Conservation (phyloP, 768 basidiomycete genomes). For the Amanita brunnescens region DNA sequence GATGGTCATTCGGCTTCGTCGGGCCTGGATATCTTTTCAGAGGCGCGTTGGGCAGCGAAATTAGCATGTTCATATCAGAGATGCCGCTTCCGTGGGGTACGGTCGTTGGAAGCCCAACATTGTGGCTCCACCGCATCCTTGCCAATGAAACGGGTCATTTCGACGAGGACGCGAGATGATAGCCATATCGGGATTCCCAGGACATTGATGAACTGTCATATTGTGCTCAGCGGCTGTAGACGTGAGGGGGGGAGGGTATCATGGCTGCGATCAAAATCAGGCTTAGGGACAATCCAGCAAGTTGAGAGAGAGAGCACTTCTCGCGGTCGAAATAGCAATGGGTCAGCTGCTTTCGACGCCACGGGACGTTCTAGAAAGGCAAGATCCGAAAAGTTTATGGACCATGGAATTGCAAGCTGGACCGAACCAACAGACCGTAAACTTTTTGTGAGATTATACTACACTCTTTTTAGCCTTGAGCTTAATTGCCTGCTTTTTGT, state of each 20-base stretch:
- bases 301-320: background rate
- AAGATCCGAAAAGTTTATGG: background rate
- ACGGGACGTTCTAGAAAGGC: constrained; percentile 1
- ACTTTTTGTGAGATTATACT: background rate
- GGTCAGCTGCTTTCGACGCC: background rate
- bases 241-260: background rate
- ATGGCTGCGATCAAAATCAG: background rate
- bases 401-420: background rate
- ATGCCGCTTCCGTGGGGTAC: too few species aligned
- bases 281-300: background rate
- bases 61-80: too few species aligned
- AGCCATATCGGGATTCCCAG: background rate
- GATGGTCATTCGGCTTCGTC: background rate
- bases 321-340: background rate
- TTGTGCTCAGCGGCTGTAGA: background rate
- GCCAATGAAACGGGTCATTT: too few species aligned
- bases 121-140: background rate
- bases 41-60: background rate
- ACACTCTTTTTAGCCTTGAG: background rate
- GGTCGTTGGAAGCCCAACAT: too few species aligned
- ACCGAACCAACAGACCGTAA: background rate
- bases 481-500: background rate
- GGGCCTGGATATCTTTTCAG: background rate
- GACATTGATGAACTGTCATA: background rate
- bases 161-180: background rate